Evolutionary conservation across 768 basidiomycete species (phyloP), one percentile per base, ranked within the genome.

Genomic region (Leccinum arenicola): DNA sequence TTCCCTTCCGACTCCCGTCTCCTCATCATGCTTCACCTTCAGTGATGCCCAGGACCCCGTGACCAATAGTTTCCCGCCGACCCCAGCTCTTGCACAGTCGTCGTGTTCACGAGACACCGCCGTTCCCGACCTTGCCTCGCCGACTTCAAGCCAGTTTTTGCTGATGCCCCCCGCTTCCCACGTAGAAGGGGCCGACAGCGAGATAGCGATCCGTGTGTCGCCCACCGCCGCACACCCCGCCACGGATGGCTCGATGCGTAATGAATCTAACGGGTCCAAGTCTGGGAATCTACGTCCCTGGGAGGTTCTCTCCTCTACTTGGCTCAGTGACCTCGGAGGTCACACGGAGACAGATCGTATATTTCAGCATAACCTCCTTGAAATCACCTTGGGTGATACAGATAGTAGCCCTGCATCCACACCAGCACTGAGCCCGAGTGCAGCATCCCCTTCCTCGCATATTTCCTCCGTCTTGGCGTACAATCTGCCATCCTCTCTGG

Each of bases 281-380:
- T n/a, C 33, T 12, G 64, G 38, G 57, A 62, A 68, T 62, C 66
- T 43, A 53, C 59, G 52, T 38, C 56, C 64, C 52, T 68, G 70
- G 63, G 61, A 60, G 50, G 50, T 61, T 29, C 55, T 64, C 52
- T 58, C 66, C 12, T 64, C 73, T 27, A 73, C 64, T 51, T 70
- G 73, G 72, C 71, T 72, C 56, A 68, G 58, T 52, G 73, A 72
- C 55, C 70, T 72, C 54, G 73, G 71, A 27, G 69, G 69, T 54
- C 54, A 69, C 52, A 71, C 66, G 21, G 71, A 73, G 49, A 72
- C 69, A 6, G 72, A 74, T 56, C 68, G 65, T 53, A 62, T 73
- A 52, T 74, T 73, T 58, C 69, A 64, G 33, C 55, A 60, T 4
- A 68, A 68, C 58, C 56, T 65, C 6, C 64, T 60, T 31, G 64